Evolutionary conservation across 371 early-diverging fungal genomes (phyloP), one percentile per base, ranked within the genome.

Genomic region (Apophysomyces ossiformis): DNA sequence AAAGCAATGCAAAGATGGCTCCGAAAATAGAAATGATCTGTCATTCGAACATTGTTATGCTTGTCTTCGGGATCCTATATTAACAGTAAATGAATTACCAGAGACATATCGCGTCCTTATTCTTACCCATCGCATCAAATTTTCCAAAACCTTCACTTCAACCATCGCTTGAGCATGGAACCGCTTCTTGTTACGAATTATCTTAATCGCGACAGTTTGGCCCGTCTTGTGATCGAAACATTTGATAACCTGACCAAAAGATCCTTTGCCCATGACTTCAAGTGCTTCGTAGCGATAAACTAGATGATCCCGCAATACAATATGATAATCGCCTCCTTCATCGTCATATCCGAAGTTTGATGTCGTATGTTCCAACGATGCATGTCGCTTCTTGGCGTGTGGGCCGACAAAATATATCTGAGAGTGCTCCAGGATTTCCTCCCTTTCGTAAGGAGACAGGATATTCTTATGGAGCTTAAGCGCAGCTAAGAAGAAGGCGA

Each of bases 1-100:
- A 93, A 91, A 1, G 94, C 95, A 68, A 99, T 95, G 73, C 99
- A 99, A 58, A 99, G 76, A 82, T 99, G 99, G 50, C 88, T 89
- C 43, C 96, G 89, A 79, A 96, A 98, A 64, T 91, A 89, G 79
- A 99, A 99, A 65, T 89, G 88, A 60, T 95, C 96, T 6, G 87
- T 80, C 87, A 99, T 93, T 57, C 94, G 91, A 45, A 99, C 86
- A 62, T 91, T 85, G 72, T 92, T 87, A 69, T 92, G 87, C 54
- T 86, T 87, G 66, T 92, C 88, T 37, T 92, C 86, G 5, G 93
- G 90, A 66, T 97, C 96, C 92, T 93, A 73, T 7, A 44, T 26
- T 26, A 26, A 26, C 32, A 26, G 32, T 2, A 26, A 26, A 26
- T 26, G 32, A 26, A 26, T 26, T 26, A 26, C 32, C 32, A 26